Evolutionary conservation across 2,329 filamentous ascomycete genomes (phyloP).

Genomic region (Aspergillus niger): DNA sequence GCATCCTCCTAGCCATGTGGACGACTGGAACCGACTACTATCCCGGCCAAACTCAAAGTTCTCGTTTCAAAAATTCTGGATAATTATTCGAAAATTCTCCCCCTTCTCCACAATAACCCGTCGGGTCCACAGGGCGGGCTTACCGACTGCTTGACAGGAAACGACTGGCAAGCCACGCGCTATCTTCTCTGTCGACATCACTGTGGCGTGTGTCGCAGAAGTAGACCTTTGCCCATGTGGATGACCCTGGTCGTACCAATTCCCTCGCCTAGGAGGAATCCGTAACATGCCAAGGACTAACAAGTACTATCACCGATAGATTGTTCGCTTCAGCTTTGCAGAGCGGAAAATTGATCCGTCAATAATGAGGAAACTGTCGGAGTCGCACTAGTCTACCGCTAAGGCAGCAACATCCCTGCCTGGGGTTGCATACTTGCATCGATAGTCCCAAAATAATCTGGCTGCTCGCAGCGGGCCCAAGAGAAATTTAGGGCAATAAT

Average conservation of each 20-base stretch:
- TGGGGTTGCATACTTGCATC: neutral
- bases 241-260: neutral
- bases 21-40: neutral
- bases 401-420: neutral
- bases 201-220: neutral
- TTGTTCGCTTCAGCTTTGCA: neutral
- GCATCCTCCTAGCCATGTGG: neutral
- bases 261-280: neutral
- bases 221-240: neutral
- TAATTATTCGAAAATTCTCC: neutral
- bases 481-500: neutral
- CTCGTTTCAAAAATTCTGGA: neutral
- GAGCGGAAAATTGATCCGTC: neutral
- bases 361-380: neutral
- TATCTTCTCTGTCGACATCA: neutral
- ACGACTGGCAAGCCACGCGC: conserved; percentile 2
- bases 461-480: neutral
- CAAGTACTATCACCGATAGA: neutral
- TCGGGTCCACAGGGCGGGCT: neutral
- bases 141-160: conserved; percentile 11
- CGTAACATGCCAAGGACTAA: neutral
- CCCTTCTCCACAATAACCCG: neutral
- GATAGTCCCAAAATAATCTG: neutral
- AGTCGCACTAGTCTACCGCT: neutral
- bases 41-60: neutral